Evolutionary conservation across 805 yeast genomes (phyloP), one percentile per base, ranked within the genome.

Genomic region (Teunomyces barrocoloradensis): DNA sequence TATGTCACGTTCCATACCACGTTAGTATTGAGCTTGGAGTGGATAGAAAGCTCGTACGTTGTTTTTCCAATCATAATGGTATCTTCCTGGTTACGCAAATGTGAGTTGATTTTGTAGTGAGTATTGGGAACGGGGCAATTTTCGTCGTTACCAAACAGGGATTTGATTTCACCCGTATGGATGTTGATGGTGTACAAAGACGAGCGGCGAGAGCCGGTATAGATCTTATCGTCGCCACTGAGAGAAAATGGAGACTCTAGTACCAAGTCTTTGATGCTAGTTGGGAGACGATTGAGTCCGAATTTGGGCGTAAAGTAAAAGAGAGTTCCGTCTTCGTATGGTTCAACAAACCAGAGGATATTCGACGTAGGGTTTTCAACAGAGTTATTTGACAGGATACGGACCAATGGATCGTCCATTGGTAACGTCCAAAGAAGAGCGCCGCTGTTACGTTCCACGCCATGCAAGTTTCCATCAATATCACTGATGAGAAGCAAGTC

Each of bases 401-500:
- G 65, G 9, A 86, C 88, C 45, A 87, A 66, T 0, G 95, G 85
- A 2, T 77, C 79, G 15, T 78, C 80, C 2, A 87, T 81, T 4
- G 80, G 78, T 2, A 90, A 65, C 0, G 89, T 76, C 98, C 98
- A 91, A 12, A 85, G 59, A 7, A 84, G 63, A 21, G 79, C 79
- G 1, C 98, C 98, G 0, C 86, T 81, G 43, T 79, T 72, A 50
- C 97, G 72, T 53, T 84, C 82, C 7, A 90, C 65, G 0, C 94
- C 96, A 60, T 89, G 94, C 7, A 91, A 64, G 25, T 87, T 84
- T 1, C 97, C 98, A 58, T 92, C 96, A 1, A 90, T 78, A 57
- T 91, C 96, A 10, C 91, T 81, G 0, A 88, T 81, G 4, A 90
- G 65, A 2, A 91, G 61, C 7, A 86, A 57, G 53, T 84, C 81